Evolutionary conservation across 2,329 filamentous ascomycete species (phyloP).

Genomic region (Fusarium oxysporum): DNA sequence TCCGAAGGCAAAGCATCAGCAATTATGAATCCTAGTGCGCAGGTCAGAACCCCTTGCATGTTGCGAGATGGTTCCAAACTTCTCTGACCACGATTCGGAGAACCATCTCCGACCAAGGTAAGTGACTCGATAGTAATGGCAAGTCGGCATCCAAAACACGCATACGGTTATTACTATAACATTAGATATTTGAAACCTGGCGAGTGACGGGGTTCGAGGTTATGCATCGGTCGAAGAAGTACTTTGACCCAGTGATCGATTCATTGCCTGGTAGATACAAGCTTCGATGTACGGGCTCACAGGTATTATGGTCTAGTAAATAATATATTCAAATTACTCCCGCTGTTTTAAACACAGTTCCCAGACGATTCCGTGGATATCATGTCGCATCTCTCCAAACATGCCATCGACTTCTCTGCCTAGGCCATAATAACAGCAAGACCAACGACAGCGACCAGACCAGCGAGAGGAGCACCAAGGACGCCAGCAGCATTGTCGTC

Average conservation of each 20-base stretch:
- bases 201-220: not conserved
- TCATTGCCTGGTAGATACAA: not conserved
- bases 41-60: not conserved
- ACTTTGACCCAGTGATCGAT: not conserved
- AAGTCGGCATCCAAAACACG: not conserved
- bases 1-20: not conserved
- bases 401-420: not conserved
- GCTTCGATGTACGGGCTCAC: constrained; percentile 3
- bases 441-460: constrained; percentile 33
- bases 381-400: constrained; percentile 23
- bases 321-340: constrained; percentile 8
- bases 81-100: too few relatives aligned
- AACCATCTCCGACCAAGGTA: not conserved
- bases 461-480: constrained; percentile 30
- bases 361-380: constrained; percentile 22
- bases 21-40: not conserved
- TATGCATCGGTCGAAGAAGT: not conserved
- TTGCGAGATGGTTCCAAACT: not conserved
- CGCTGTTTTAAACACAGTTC: not conserved
- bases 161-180: not conserved
- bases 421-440: constrained; percentile 36
- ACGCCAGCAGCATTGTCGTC: constrained; percentile 31
- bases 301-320: constrained; percentile 5
- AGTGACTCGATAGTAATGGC: not conserved
- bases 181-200: not conserved